phyloP scores from a whole-genome alignment of 2,329 filamentous ascomycete genomes.

The Incumbomyces delicatus region DNA sequence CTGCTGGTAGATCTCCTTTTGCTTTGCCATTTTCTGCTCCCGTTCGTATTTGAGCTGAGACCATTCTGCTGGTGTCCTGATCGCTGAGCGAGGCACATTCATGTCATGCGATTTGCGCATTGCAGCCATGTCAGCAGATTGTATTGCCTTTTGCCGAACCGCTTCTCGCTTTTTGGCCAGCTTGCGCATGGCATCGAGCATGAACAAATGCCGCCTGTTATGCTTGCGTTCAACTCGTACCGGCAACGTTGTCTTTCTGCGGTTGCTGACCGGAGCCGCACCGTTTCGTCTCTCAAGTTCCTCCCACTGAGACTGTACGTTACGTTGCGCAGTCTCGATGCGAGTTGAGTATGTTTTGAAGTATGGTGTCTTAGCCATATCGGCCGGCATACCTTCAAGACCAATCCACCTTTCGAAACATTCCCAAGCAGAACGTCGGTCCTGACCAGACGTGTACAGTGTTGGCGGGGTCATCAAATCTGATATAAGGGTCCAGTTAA shows the following conservation, averaged over 20 bases:
- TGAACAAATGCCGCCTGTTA: constrained; percentile 73
- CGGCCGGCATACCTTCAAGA: constrained; percentile 77
- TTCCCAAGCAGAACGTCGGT: constrained; percentile 92
- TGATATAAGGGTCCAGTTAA: constrained; percentile 95
- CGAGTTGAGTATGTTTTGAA: constrained; percentile 66
- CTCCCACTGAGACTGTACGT: constrained; percentile 49
- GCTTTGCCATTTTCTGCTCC: constrained; percentile 57
- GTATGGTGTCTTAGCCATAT: constrained; percentile 92
- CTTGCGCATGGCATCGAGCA: constrained; percentile 93
- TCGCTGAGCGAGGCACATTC: constrained; percentile 47
- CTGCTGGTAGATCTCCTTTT: constrained; percentile 50
- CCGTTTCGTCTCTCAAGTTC: constrained; percentile 38
- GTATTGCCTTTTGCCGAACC: constrained; percentile 74
- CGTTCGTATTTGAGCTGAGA: constrained; percentile 81
- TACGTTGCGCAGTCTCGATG: constrained; percentile 53
- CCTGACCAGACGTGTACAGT: constrained; percentile 70
- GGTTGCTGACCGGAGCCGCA: constrained; percentile 40
- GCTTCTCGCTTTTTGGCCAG: constrained; percentile 89
- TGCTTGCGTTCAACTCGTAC: constrained; percentile 77
- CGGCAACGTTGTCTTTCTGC: constrained; percentile 65
- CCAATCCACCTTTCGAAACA: constrained; percentile 96
- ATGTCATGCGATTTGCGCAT: constrained; percentile 72
- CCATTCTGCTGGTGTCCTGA: constrained; percentile 79
- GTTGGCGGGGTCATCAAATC: constrained; percentile 66
- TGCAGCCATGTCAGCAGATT: constrained; percentile 63